Conservation (phyloP, 148 eudicot species). For the Euryodendron excelsum region DNA sequence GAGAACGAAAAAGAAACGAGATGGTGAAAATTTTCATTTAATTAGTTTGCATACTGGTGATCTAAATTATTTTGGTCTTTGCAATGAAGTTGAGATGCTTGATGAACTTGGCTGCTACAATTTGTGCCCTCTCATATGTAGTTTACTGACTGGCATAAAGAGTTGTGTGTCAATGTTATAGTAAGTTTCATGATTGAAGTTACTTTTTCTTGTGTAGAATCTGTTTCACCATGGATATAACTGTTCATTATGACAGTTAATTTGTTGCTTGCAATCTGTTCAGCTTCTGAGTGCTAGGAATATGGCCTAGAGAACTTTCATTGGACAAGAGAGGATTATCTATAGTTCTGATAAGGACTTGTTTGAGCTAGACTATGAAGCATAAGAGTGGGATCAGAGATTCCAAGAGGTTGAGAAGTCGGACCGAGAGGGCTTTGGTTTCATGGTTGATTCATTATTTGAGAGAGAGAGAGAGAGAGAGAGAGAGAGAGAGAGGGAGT, state of each 20-base stretch:
- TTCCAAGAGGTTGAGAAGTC: slow-evolving; percentile 62
- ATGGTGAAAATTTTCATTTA: too few species aligned
- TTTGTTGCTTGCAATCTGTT: slow-evolving; percentile 11
- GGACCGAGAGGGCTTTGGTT: neutral
- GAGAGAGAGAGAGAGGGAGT: too few species aligned
- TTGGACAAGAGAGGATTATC: slow-evolving; percentile 77
- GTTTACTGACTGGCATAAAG: too few species aligned
- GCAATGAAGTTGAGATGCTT: too few species aligned
- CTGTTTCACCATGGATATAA: neutral
- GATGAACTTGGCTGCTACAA: too few species aligned
- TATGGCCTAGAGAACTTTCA: slow-evolving; percentile 82
- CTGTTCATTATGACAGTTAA: neutral
- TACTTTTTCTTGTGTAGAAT: neutral
- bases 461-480: too few species aligned
- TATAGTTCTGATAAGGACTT: slow-evolving; percentile 82
- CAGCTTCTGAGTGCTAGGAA: slow-evolving; percentile 93
- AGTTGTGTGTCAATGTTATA: too few species aligned
- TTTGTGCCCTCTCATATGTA: too few species aligned
- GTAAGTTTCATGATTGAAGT: neutral
- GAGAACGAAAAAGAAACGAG: too few species aligned
- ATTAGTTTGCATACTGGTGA: too few species aligned
- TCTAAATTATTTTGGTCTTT: too few species aligned
- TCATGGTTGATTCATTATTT: neutral
- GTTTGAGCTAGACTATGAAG: slow-evolving; percentile 76
- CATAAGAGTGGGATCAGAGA: slow-evolving; percentile 73